Evolutionary conservation across 805 yeast genomes (phyloP), one percentile per base, ranked within the genome.

Genomic region (Pichia californica): DNA sequence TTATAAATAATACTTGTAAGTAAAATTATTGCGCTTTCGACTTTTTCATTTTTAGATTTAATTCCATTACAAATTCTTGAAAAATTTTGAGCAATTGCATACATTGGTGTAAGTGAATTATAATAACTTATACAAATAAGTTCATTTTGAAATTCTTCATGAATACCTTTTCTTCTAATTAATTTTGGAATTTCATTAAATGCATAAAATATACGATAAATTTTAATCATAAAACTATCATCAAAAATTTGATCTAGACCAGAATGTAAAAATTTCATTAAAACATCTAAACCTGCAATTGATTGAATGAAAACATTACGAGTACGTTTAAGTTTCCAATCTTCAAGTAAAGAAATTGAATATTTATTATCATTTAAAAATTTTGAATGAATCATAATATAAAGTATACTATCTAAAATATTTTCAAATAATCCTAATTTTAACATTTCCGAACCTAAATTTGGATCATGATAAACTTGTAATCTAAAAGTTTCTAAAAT

Each of bases 101-200:
- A 56, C 1, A 56, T 47, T 31, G 50, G 48, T 7, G 49, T 44
- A 2, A 57, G 55, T 7, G 53, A 68, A 43, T 72, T 73, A 39
- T 73, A 64, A 51, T 79, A 79, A 2, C 72, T 58, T 16, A 70
- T 66, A 50, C 71, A 79, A 34, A 69, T 75, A 25, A 65, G 65
- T 32, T 68, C 67, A 53, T 83, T 88, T 40, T 67, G 68, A 16
- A 13, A 42, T 43, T 75, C 74, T 26, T 82, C 85, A 62, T 83
- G 91, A 7, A 79, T 81, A 10, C 88, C 91, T 35, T 68, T 68
- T 48, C 79, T 80, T 46, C 88, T 69, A 44, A 59, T 67, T 25
- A 81, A 61, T 21, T 71, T 67, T 69, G 76, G 76, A 31, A 74
- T 73, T 20, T 81, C 78, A 53, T 81, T 83, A 56, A 78, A 81